Base-by-base conservation (phyloP, 2,329 filamentous ascomycete species). In the Catunica adiposa region DNA sequence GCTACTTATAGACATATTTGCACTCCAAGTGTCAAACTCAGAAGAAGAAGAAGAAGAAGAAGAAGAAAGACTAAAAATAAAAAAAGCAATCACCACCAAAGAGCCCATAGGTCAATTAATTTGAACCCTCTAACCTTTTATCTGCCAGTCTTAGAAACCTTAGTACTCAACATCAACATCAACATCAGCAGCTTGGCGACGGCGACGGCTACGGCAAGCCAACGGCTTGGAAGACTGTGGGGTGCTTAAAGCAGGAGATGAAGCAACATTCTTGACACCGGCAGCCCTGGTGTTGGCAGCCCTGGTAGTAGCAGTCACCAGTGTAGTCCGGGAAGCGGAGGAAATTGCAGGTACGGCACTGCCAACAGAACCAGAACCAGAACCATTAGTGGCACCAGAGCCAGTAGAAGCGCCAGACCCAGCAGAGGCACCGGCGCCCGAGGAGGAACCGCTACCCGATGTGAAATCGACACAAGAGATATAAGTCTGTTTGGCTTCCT, bases 391-490 rank as follows among this genome's bases (percentile, higher is more conserved):
- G n/a, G n/a, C n/a, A n/a, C n/a, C n/a, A n/a, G 52, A 37, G 4
- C 34, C 31, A 20, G 22, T 46, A 11, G n/a, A 11, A 38, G n/a
- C 37, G 11, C 11, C 17, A 29, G 55, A 15, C 31, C 3, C 42
- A 22, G 50, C 23, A 23, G 25, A 37, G 1, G 52, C 17, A 20
- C 26, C 26, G 23, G 37, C 20, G 23, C 37, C 37, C 54, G 56
- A 44, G 26, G 56, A 53, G 25, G 48, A 46, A 34, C 50, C 31
- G 3, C 46, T 53, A 22, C 44, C 59, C 14, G 47, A 38, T 17
- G 54, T 57, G 48, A 69, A 70, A 57, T 70, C 68, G 7, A 70
- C 61, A 40, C 68, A 70, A 58, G 66, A 68, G 60, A 69, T 62
- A 47, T 70, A 70, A 1, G 67, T 70, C 63, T 70, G 68, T 61